Percentiles rank a stretch among this genome's conserved stretches.
Evolutionary conservation across 2,329 filamentous ascomycete genomes (phyloP).

Genomic region (Aschersonia sp.): DNA sequence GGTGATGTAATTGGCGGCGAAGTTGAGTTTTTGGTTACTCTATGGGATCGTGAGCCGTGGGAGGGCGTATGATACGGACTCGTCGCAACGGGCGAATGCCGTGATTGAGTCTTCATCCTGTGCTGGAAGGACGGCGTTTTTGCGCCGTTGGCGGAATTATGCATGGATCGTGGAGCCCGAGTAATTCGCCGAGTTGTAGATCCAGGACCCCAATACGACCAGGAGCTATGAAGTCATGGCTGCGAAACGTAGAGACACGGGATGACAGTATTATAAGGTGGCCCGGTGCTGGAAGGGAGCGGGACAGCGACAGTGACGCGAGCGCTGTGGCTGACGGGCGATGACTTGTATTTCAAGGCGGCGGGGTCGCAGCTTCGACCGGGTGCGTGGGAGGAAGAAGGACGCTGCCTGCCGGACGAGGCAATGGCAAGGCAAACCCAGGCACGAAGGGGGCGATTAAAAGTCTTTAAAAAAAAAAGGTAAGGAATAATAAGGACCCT

Average conservation of each 20-base stretch:
- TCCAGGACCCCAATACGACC: not conserved
- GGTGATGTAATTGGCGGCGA: slow-evolving; percentile 41
- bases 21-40: slow-evolving; percentile 22
- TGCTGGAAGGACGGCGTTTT: slow-evolving; percentile 20
- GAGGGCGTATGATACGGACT: slow-evolving; percentile 22
- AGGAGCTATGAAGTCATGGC: slow-evolving; percentile 3
- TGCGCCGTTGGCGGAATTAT: slow-evolving; percentile 19
- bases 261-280: not conserved
- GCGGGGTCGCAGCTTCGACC: too few species aligned
- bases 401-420: too few species aligned
- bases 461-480: too few species aligned
- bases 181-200: not conserved
- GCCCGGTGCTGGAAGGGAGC: not conserved
- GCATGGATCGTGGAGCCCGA: slow-evolving; percentile 9
- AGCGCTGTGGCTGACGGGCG: too few species aligned
- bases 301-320: not conserved
- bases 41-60: slow-evolving; percentile 24
- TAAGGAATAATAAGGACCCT: too few species aligned
- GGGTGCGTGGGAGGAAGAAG: too few species aligned
- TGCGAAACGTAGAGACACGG: not conserved
- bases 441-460: too few species aligned
- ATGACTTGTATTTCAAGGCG: too few species aligned
- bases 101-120: slow-evolving; percentile 31
- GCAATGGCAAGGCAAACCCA: too few species aligned
- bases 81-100: slow-evolving; percentile 18